Evolutionary conservation across 2,329 filamentous ascomycete genomes (phyloP), one percentile per base, ranked within the genome.

Genomic region (Trichophaea hybrida): DNA sequence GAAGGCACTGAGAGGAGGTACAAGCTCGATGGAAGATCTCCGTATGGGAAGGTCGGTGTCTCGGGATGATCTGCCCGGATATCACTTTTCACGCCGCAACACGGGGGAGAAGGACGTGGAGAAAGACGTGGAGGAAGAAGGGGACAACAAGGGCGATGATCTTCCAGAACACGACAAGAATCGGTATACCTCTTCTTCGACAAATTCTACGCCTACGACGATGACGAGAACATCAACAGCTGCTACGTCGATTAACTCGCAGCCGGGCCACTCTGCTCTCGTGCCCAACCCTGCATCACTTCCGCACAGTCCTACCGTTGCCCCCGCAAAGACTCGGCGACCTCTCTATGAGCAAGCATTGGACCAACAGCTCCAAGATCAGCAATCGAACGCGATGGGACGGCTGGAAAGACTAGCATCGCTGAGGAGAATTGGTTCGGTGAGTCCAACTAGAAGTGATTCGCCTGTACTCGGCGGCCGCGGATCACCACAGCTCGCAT

Each of bases 221-320:
- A 78, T 83, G 43, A 80, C 81, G 32, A 83, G 87, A 33, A 83
- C 81, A 58, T 96, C 91, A 0, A 95, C 90, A 1, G 87, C 89
- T 5, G 89, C 88, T 2, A 96, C 89, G 0, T 96, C 91, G 0
- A 76, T 94, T 55, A 81, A 83, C n/a, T 94, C 89, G 0, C 87
- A 91, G 61, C 75, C 74, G 13, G 71, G 78, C 0, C 71, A 75
- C 2, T 78, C 79, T 1, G 58, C 75, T 37, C 71, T 76, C 1
- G 68, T 72, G 7, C 69, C 73, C 17, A 68, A 72, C 0, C 69
- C 71, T 10, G 68, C 75, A 4, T 69, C 68, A 4, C 73, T 74
- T 1, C 66, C 73, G 6, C 15, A 17, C 4, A 48, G 53, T 33
- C 57, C 55, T 51, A 56, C 66, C 35, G 35, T 61, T 55, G 15